Evolutionary conservation across 495 filamentous ascomycete genomes (phyloP), one percentile per base, ranked within the genome.

Genomic region (Bryoglossum gracile): DNA sequence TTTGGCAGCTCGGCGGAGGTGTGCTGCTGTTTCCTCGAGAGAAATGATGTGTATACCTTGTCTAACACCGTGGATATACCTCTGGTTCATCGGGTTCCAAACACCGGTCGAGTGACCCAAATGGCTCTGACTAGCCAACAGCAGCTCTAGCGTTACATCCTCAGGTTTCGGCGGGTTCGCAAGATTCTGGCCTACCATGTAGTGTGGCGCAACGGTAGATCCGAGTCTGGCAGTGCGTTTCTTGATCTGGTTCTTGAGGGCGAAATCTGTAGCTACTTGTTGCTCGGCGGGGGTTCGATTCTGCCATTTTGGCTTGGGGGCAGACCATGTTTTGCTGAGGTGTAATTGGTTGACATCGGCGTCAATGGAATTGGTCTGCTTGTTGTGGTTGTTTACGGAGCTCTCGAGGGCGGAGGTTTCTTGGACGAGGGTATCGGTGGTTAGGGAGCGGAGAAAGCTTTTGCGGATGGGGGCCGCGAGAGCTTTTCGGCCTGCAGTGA

Each of bases 1-100:
- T 51, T 86, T 84, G 3, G 89, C 87, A 0, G 92, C 92, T 13
- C 92, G 84, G 0, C 94, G 83, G 24, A 98, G 77, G 65, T 97
- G 81, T 10, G 89, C 82, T 4, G 88, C 87, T 14, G 84, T 96
- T 44, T 77, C 68, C 61, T 97, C 92, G 2, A 96, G 80, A 8
- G 81, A 84, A 66, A 98, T 92, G 63, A 98, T 91, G 69, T 98
- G 92, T 52, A 95, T 84, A 39, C 84, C 87, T 46, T 89, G 78
- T 16, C 91, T 80, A 52, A 94, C 81, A 59, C 92, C 92, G 63
- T 86, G 90, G 65, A 98, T 97, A 69, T 97, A 97, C 32, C 87
- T 82, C 41, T 87, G 81, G 72, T 97, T 98, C 32, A 81, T 81
- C 11, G 94, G 91, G 70, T 97, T 94, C 92, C 92, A 98, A 47